Base-by-base conservation (phyloP, 176 grass and related monocot genomes). In the Cenchrus americanus region DNA sequence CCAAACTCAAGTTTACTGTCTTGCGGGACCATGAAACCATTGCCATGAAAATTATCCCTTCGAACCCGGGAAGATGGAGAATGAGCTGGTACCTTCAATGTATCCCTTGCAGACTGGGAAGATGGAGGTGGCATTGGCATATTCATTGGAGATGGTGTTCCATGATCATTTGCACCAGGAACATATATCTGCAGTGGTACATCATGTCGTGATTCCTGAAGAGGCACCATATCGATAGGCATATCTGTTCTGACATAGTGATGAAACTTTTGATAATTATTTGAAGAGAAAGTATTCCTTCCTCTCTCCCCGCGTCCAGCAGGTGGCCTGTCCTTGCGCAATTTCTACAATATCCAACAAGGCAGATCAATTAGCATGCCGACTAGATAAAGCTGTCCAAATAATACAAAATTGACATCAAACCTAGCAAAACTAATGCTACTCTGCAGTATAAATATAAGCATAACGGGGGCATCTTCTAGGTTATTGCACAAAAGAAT, bases 1-100 rank as follows among this genome's bases (percentile, higher is more conserved):
- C 92, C 87, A 58, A 89, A 91, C 71, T 89, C 87, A 40, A 77
- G 77, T 89, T 89, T 85, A 65, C 75, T 86, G 46, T 83, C 84
- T 76, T 83, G 66, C 41, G 73, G 23, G 27, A 77, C 73, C 49
- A 78, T 70, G 80, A 76, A 85, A 51, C 82, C 89, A 83, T 94
- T 94, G 51, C 71, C 68, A 82, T 57, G 84, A 59, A 51, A 50
- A 80, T 60, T 26, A 26, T 81, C 87, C 78, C 75, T 76, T 80
- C 52, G 69, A 62, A 59, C 78, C n/a, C 65, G 48, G 1, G 62
- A 66, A 64, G 84, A 83, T 37, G 73, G 79, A 41, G 87, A 86
- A 57, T 85, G 50, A 37, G 52, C 5, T 50, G 87, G 30, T 66
- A 76, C 27, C 43, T 87, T 86, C 76, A 48, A 50, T 0, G 87